phyloP scores from a whole-genome alignment of 202 grass and related monocot genomes.

The Zoysia matrella region DNA sequence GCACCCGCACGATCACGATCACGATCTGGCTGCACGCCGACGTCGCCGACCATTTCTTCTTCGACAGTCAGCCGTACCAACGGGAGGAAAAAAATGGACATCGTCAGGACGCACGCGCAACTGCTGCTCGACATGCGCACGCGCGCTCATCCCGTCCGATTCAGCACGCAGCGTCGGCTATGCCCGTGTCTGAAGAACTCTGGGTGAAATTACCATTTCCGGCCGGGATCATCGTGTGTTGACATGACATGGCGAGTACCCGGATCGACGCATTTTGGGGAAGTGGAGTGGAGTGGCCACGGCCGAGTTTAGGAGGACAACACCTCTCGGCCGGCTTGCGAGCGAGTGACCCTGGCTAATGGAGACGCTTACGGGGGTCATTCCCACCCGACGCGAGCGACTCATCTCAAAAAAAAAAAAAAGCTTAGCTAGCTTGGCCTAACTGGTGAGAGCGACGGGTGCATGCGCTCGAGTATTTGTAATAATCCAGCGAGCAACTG shows the following conservation, averaged over 20 bases:
- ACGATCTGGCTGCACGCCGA: background rate
- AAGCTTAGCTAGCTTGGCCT: conserved; percentile 21
- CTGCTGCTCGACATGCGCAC: background rate
- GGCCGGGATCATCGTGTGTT: too few species aligned
- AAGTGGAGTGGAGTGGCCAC: background rate
- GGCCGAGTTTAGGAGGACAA: too few species aligned
- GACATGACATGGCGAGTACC: too few species aligned
- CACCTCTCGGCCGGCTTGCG: background rate
- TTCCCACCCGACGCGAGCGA: background rate
- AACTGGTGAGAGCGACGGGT: conserved; percentile 40
- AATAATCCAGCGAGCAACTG: too few species aligned
- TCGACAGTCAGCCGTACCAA: background rate
- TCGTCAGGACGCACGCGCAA: background rate
- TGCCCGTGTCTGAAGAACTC: too few species aligned
- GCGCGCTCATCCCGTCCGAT: too few species aligned
- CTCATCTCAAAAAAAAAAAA: background rate
- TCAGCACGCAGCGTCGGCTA: too few species aligned
- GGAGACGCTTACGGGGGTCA: background rate
- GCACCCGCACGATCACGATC: background rate
- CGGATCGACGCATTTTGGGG: too few species aligned
- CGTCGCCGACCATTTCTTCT: conserved; percentile 23
- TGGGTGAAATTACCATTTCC: too few species aligned
- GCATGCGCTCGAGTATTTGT: too few species aligned
- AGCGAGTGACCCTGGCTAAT: conserved; percentile 16
- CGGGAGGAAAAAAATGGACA: background rate